Conservation (phyloP, 2,329 filamentous ascomycete species). For the Ophiocordyceps robertsii region DNA sequence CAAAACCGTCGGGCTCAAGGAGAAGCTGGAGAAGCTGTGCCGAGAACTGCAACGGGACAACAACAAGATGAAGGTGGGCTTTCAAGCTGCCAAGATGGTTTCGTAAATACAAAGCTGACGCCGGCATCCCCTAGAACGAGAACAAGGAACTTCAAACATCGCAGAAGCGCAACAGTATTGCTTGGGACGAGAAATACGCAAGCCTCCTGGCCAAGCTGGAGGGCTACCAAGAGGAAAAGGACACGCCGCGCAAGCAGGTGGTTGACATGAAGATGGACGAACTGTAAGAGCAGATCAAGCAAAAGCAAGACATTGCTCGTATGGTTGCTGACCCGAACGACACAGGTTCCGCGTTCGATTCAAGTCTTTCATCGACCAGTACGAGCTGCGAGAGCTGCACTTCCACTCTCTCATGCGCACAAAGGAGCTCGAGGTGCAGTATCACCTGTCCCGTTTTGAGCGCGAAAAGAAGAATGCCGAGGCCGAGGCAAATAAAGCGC, state of each 20-base stretch:
- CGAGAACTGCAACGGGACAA: constrained; percentile 92
- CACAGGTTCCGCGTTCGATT: constrained; percentile 69
- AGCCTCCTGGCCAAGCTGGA: constrained; percentile 73
- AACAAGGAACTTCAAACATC: constrained; percentile 83
- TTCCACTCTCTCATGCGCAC: constrained; percentile 85
- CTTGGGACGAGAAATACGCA: constrained; percentile 76
- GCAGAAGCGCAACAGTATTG: constrained; percentile 68
- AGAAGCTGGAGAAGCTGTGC: constrained; percentile 93
- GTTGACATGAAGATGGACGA: constrained; percentile 84
- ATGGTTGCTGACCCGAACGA: not conserved
- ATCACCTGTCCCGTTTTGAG: constrained; percentile 77
- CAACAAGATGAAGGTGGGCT: constrained; percentile 81
- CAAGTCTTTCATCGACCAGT: constrained; percentile 93
- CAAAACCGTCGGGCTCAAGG: constrained; percentile 82
- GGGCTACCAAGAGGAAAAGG: constrained; percentile 76
- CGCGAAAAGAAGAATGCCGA: constrained; percentile 83
- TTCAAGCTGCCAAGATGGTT: no score
- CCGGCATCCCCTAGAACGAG: constrained; percentile 49
- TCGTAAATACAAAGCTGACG: constrained; percentile 9
- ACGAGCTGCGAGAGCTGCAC: constrained; percentile 87
- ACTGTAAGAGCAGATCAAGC: constrained; percentile 43
- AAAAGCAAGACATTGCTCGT: constrained; percentile 2
- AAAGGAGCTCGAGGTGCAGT: constrained; percentile 92
- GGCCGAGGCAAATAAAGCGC: constrained; percentile 62
- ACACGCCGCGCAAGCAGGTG: constrained; percentile 65